Percentiles rank a stretch among this genome's conserved stretches.
These are phyloP conservation scores for Wallacemonas rigidus DNA, from an alignment of 208 protist species.

Conservation along the genomic window DNA sequence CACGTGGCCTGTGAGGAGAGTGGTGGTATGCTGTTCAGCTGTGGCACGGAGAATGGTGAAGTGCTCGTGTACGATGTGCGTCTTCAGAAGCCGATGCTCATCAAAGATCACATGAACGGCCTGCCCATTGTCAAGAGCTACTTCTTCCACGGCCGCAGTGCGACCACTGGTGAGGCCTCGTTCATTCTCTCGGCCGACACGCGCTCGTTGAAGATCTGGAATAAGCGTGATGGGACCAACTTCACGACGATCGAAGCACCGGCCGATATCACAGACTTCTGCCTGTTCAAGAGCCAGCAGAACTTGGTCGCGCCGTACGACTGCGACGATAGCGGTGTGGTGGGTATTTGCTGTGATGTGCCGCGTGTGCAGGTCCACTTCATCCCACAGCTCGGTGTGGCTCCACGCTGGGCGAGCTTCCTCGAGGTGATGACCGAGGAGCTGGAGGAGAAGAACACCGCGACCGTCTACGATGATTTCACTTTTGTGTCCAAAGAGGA, in stretches of 20 bases:
- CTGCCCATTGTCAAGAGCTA: constrained; percentile 93
- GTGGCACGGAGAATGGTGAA: constrained; percentile 76
- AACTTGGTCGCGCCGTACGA: constrained; percentile 82
- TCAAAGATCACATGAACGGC: constrained; percentile 97
- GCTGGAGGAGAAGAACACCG: constrained; percentile 82
- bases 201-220: constrained; percentile 95
- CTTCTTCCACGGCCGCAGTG: constrained; percentile 89
- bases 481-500: constrained; percentile 97
- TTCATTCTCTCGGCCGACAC: constrained; percentile 87
- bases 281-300: constrained; percentile 75
- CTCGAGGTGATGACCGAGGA: constrained; percentile 96
- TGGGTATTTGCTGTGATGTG: constrained; percentile 92
- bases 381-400: constrained; percentile 95
- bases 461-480: constrained; percentile 96
- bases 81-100: constrained; percentile 78
- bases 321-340: constrained; percentile 85
- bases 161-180: constrained; percentile 68
- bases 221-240: constrained; percentile 78
- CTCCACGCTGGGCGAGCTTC: constrained; percentile 97
- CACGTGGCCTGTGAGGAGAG: constrained; percentile 50
- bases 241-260: constrained; percentile 90
- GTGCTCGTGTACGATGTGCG: constrained; percentile 90
- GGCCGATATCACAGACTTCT: constrained; percentile 87
- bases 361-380: constrained; percentile 95
- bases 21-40: constrained; percentile 77